phyloP scores from a whole-genome alignment of 2,329 filamentous ascomycete species.

The Microcera coccophila region DNA sequence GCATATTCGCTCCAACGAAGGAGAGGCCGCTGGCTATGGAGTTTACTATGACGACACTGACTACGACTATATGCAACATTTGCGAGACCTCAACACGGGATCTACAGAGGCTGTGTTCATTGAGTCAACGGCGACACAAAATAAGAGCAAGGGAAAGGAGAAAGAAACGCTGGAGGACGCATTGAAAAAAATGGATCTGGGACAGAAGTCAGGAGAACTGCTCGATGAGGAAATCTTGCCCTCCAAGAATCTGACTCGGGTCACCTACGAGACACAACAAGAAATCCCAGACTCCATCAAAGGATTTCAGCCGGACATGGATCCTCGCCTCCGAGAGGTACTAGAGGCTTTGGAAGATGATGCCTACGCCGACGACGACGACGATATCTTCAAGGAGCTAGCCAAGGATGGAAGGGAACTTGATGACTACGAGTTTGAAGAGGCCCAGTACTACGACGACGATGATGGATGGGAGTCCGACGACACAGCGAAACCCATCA shows the following conservation, averaged over 20 bases:
- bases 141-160: constrained; percentile 68
- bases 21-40: constrained; percentile 90
- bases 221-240: constrained; percentile 73
- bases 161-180: constrained; percentile 82
- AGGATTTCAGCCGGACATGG: constrained; percentile 97
- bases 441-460: constrained; percentile 53
- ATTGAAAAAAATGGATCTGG: constrained; percentile 58
- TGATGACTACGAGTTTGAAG: constrained; percentile 76
- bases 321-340: constrained; percentile 83
- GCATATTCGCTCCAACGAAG: constrained; percentile 79
- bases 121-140: constrained; percentile 61
- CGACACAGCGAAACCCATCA: constrained; percentile 74
- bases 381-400: constrained; percentile 77
- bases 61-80: constrained; percentile 99
- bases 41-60: constrained; percentile 92
- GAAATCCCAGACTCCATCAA: constrained; percentile 85
- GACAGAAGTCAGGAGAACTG: constrained; percentile 53
- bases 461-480: constrained; percentile 95
- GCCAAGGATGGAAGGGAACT: constrained; percentile 68
- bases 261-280: constrained; percentile 89
- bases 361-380: constrained; percentile 82
- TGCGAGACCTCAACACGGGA: constrained; percentile 78
- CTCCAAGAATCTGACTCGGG: constrained; percentile 71
- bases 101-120: constrained; percentile 79
- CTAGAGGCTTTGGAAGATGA: constrained; percentile 94